Evolutionary conservation across 352 stramenopile genomes (phyloP).

Genomic region (Phytophthora macrochlamydospora): DNA sequence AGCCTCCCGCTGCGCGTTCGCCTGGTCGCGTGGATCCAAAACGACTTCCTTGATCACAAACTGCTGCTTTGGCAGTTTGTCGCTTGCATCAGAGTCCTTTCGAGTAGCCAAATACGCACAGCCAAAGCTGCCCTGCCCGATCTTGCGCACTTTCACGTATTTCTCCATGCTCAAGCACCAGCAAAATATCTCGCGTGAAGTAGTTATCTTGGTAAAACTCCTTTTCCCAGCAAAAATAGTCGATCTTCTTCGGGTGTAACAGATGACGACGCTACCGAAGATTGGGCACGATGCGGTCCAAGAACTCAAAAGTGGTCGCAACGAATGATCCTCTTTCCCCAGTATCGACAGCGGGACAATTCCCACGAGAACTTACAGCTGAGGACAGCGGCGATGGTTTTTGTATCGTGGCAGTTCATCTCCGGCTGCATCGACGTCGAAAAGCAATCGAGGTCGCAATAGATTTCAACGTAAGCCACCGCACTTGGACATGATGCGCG

Average conservation of each 20-base stretch:
- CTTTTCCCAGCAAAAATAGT: slow-evolving; percentile 21
- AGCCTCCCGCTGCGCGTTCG: slow-evolving; percentile 65
- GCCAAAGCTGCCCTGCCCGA: slow-evolving; percentile 77
- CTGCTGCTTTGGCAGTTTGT: slow-evolving; percentile 40
- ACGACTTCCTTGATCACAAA: slow-evolving; percentile 79
- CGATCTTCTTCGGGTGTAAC: no score
- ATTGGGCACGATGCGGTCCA: not conserved
- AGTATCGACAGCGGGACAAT: slow-evolving; percentile 18
- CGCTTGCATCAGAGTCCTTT: slow-evolving; percentile 20
- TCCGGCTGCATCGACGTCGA: slow-evolving; percentile 1
- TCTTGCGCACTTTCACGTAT: slow-evolving; percentile 78
- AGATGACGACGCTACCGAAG: not conserved
- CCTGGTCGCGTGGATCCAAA: slow-evolving; percentile 70
- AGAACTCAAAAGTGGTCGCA: slow-evolving; percentile 13
- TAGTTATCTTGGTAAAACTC: not conserved
- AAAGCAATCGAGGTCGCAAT: slow-evolving; percentile 2
- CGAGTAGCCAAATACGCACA: slow-evolving; percentile 64
- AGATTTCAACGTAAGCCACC: slow-evolving; percentile 65
- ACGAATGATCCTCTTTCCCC: slow-evolving; percentile 11
- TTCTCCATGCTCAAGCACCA: slow-evolving; percentile 58
- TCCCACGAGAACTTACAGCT: slow-evolving; percentile 16
- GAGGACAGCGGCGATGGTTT: slow-evolving; percentile 52
- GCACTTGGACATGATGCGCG: slow-evolving; percentile 51
- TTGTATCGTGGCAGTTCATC: slow-evolving; percentile 42
- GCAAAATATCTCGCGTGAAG: not conserved